Conservation (phyloP, 1,139 yeast species). For the Pichia norvegensis region DNA sequence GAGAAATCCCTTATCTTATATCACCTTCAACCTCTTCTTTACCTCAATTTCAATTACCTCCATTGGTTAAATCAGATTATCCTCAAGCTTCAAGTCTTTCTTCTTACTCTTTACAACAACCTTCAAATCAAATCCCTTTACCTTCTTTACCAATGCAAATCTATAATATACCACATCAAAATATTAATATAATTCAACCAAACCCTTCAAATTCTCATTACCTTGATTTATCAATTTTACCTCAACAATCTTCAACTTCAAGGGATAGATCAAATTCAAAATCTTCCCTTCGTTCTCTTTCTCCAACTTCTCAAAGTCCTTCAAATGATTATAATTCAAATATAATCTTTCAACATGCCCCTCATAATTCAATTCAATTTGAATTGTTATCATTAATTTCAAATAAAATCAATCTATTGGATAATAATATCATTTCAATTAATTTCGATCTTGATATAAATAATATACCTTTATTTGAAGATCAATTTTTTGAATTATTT, state of each 20-base stretch:
- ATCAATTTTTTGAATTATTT: neutral
- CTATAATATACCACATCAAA: neutral
- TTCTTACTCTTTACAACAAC: conserved; percentile 14
- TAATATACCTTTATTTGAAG: neutral
- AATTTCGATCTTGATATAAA: neutral
- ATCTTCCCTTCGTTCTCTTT: neutral
- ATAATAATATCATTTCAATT: conserved; percentile 2
- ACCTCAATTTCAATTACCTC: conserved; percentile 9
- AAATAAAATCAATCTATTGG: conserved; percentile 3
- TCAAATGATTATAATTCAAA: neutral
- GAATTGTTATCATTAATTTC: conserved; percentile 5
- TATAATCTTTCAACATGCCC: neutral
- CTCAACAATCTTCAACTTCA: neutral
- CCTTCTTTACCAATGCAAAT: conserved; percentile 4
- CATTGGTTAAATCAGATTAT: conserved; percentile 2
- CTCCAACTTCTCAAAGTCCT: neutral
- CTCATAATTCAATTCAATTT: conserved; percentile 4
- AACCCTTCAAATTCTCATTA: neutral
- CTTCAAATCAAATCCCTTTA: neutral
- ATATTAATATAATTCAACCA: neutral
- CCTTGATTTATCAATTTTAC: too few species aligned
- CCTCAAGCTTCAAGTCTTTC: conserved; percentile 1
- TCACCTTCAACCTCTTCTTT: neutral
- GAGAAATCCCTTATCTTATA: neutral
- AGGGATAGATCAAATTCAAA: neutral